Evolutionary conservation across 129 eudicot genomes (phyloP), one percentile per base, ranked within the genome.

Genomic region (Solidago caesia): DNA sequence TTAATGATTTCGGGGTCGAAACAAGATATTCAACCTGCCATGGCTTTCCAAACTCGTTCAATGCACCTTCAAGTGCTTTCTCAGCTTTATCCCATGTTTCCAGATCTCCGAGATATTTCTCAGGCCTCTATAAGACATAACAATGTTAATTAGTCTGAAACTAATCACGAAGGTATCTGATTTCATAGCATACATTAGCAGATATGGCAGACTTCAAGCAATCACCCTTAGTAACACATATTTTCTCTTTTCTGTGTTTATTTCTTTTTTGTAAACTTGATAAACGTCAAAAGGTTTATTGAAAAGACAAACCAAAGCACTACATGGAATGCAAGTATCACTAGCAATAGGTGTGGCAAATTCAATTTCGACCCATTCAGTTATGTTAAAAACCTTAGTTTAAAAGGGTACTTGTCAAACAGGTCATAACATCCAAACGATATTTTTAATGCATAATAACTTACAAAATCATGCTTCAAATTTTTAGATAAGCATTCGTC

Each of bases 1-100:
- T 33, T 33, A 0, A 33, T 33, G 39, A 33, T 33, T 33, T 33
- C 39, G 3, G 39, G 39, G 39, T 33, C 39, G 3, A 33, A 33
- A 33, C 39, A 33, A 33, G 27, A 57, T 26, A 9, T n/a, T 70
- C 57, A 27, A 93, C 97, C 97, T 95, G 81, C 99, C 99, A 95
- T 1, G 89, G 86, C 82, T 91, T 87, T 49, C 91, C 92, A 56
- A 84, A 88, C 74, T 95, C 99, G 80, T 88, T 71, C 81, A 95
- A 78, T 55, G 97, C 99, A 74, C 87, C 96, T 51, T 80, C 76
- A 67, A 95, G 97, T 43, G 99, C 96, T 63, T 85, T 84, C 77
- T 95, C 99, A 45, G 99, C 99, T 79, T 83, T 87, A 4, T 95
- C 85, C 99, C 99, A 95, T 71, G 91, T 82, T 79, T 83, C 91